Base-by-base conservation (phyloP, 108 stramenopile species). In the Cyclotella kingstonii region DNA sequence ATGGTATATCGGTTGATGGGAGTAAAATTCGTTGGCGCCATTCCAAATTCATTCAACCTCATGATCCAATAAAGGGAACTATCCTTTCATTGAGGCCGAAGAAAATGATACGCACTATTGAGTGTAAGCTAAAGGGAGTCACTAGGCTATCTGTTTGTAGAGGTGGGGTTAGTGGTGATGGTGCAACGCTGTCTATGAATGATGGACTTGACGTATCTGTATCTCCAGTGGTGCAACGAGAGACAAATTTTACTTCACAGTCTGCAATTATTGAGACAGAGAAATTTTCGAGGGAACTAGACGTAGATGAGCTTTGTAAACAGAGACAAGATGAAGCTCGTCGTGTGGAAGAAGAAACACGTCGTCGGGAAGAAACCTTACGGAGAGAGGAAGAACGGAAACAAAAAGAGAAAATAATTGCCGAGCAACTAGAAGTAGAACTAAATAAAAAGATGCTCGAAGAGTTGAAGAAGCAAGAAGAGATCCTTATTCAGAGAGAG, bases 71-170 rank as follows among this genome's bases (percentile, higher is more conserved):
- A 23, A 95, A 91, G 59, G 84, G 82, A 2, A 55, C 46, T 44
- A 70, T 79, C 17, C 28, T 95, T 19, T 73, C 73, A 5, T 63
- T 91, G 28, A 77, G 68, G 55, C 90, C 93, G 11, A 57, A 54
- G 60, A 95, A 95, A 68, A 95, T 91, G 90, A 75, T 82, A 0
- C 72, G 78, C 42, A 88, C 84, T 42, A 91, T 95, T 40, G 93
- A 95, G 67, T 63, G 66, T 14, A 95, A 95, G 71, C 79, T 88
- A 8, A 67, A 76, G 51, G 88, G 88, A 12, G 83, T 82, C 12
- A 91, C 93, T 0, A 56, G 93, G 41, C 59, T 95, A 21, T 86
- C 75, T 40, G 81, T 95, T 27, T 95, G 93, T 53, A 57, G 93
- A 51, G 93, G 93, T 28, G 87, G 84, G 52, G 80, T 82, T 8